Evolutionary conservation across 768 basidiomycete genomes (phyloP).

Genomic region (Suillus brevipes): DNA sequence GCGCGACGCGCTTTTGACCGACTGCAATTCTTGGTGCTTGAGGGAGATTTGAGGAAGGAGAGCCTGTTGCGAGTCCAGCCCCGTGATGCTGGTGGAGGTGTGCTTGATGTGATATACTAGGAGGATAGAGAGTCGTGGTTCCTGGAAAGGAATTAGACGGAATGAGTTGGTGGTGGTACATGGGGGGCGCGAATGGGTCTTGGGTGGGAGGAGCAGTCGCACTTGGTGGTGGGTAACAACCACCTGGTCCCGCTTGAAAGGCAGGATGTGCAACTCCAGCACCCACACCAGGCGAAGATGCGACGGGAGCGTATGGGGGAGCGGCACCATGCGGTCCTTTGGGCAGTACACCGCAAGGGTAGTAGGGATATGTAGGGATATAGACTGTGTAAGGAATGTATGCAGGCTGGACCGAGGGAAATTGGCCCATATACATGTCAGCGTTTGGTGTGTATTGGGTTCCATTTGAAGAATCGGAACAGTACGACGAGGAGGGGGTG

Average conservation of each 20-base stretch:
- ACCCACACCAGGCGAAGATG: neutral
- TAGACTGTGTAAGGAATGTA: neutral
- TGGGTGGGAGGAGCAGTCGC: too few species aligned
- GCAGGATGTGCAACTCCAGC: neutral
- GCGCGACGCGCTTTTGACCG: neutral
- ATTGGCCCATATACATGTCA: neutral
- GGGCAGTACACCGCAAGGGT: neutral
- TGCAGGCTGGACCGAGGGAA: neutral
- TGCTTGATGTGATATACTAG: neutral
- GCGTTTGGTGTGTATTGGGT: neutral
- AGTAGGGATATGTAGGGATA: too few species aligned
- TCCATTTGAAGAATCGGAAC: neutral
- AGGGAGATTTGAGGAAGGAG: neutral
- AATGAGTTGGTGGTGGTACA: neutral
- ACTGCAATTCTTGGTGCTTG: neutral
- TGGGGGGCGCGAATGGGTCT: neutral
- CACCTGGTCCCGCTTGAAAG: neutral
- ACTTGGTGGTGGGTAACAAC: too few species aligned
- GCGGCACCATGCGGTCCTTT: neutral
- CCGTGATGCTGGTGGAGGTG: neutral
- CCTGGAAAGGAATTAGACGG: neutral
- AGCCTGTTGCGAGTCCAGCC: neutral
- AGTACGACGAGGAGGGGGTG: too few species aligned
- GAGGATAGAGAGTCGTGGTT: neutral
- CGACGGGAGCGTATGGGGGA: neutral